Conservation (phyloP, 1,284 basidiomycete genomes). For the Wolfiporia cocos region DNA sequence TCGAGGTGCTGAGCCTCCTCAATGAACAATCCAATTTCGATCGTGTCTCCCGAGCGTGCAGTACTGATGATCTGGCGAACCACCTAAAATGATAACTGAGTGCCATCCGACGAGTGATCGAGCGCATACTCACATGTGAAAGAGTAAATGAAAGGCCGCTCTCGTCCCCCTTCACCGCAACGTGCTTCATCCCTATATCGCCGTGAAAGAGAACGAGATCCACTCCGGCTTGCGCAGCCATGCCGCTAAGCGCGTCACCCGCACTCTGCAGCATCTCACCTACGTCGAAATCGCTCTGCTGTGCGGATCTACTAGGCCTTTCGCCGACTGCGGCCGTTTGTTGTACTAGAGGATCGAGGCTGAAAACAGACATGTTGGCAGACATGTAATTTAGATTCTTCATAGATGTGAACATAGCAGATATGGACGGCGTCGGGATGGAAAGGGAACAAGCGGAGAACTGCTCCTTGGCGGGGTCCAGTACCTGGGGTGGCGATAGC, state of each 20-base stretch:
- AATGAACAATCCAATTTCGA: slow-evolving; percentile 84
- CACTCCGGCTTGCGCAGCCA: slow-evolving; percentile 77
- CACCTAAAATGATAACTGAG: slow-evolving; percentile 43
- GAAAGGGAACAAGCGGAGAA: slow-evolving; percentile 83
- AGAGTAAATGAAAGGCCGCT: slow-evolving; percentile 76
- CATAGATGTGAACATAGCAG: slow-evolving; percentile 85
- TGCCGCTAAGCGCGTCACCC: slow-evolving; percentile 81
- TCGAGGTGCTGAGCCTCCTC: slow-evolving; percentile 23
- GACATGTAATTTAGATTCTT: slow-evolving; percentile 88
- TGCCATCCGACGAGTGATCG: slow-evolving; percentile 11
- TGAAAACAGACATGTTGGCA: slow-evolving; percentile 54
- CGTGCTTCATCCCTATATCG: slow-evolving; percentile 79
- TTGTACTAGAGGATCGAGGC: slow-evolving; percentile 12
- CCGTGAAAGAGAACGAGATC: slow-evolving; percentile 88
- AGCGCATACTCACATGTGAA: slow-evolving; percentile 63
- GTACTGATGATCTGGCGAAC: slow-evolving; percentile 77
- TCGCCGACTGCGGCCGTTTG: slow-evolving; percentile 6
- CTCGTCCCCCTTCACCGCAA: slow-evolving; percentile 81
- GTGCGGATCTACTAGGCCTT: slow-evolving; percentile 8
- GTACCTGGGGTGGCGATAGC: slow-evolving; percentile 81
- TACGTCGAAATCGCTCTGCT: slow-evolving; percentile 51
- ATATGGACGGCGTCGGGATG: slow-evolving; percentile 79
- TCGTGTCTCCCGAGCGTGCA: slow-evolving; percentile 68
- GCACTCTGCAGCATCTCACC: slow-evolving; percentile 70
- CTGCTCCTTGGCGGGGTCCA: slow-evolving; percentile 89